These are phyloP conservation scores for Flaveria brownii DNA, from an alignment of 129 eudicot species.

Conservation along the genomic window DNA sequence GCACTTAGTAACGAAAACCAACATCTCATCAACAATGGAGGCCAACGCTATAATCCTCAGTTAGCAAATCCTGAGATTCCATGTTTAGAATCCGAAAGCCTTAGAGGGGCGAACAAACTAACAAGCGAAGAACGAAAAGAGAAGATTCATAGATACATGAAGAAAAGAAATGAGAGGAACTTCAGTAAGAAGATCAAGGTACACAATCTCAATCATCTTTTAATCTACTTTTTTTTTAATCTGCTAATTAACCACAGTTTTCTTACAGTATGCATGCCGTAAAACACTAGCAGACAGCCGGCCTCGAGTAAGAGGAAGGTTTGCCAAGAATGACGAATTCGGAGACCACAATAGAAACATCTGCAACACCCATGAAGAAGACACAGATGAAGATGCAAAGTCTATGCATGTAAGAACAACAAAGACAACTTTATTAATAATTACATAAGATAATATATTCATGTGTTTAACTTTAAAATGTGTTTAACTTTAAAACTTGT, in stretches of 20 bases:
- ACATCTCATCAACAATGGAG: slow-evolving; percentile 53
- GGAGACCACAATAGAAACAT: slow-evolving; percentile 47
- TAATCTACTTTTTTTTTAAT: background rate
- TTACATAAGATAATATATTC: background rate
- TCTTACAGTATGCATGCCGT: slow-evolving; percentile 74
- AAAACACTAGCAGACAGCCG: slow-evolving; percentile 86
- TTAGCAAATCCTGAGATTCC: slow-evolving; percentile 67
- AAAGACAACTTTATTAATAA: background rate
- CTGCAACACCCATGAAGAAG: slow-evolving; percentile 58
- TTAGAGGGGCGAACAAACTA: slow-evolving; percentile 69
- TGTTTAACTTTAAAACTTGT: no score
- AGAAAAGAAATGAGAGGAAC: slow-evolving; percentile 61
- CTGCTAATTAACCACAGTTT: background rate
- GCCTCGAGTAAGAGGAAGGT: slow-evolving; percentile 88
- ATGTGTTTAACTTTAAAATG: slow-evolving; percentile 1
- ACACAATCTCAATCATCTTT: background rate
- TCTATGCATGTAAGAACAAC: slow-evolving; percentile 37
- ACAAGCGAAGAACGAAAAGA: slow-evolving; percentile 62
- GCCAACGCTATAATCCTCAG: slow-evolving; percentile 44
- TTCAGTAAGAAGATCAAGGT: slow-evolving; percentile 79
- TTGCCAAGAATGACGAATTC: slow-evolving; percentile 68
- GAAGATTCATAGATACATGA: slow-evolving; percentile 59
- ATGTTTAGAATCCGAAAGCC: slow-evolving; percentile 68
- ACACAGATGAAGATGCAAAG: slow-evolving; percentile 63
- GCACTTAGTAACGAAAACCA: slow-evolving; percentile 59